Conservation (phyloP, 352 stramenopile genomes). For the Phytophthora aleatoria region DNA sequence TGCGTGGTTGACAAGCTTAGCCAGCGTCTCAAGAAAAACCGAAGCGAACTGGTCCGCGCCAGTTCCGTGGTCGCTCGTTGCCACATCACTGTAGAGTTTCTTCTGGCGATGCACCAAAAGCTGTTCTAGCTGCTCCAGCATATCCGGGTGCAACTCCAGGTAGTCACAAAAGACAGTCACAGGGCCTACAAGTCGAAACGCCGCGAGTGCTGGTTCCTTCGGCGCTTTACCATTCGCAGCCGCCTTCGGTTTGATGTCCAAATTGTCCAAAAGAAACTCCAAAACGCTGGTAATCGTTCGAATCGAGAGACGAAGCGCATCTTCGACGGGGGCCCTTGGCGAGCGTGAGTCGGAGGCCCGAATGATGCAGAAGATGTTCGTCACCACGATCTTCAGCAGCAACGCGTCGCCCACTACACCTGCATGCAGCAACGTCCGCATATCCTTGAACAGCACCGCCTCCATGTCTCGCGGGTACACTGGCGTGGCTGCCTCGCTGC, state of each 20-base stretch:
- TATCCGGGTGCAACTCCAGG: conserved; percentile 50
- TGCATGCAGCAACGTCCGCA: conserved; percentile 54
- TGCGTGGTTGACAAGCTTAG: conserved; percentile 60
- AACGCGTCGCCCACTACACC: conserved; percentile 74
- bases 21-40: conserved; percentile 54
- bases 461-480: conserved; percentile 78
- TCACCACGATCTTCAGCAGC: conserved; percentile 81
- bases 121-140: conserved; percentile 51
- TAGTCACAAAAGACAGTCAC: conserved; percentile 78
- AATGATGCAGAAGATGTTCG: conserved; percentile 76
- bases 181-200: conserved; percentile 52
- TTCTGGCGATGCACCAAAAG: conserved; percentile 32
- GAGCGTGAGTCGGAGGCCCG: conserved; percentile 37
- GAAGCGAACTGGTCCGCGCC: conserved; percentile 33
- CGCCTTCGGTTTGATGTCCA: conserved; percentile 27
- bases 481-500: conserved; percentile 13
- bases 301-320: conserved; percentile 64
- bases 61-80: conserved; percentile 24
- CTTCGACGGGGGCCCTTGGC: conserved; percentile 28
- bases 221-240: conserved; percentile 14
- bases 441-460: conserved; percentile 61
- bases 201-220: conserved; percentile 28
- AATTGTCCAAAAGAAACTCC: conserved; percentile 51
- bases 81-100: conserved; percentile 33
- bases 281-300: conserved; percentile 53